phyloP scores from a whole-genome alignment of 176 grass and related monocot genomes.

The Metroxylon sagu region DNA sequence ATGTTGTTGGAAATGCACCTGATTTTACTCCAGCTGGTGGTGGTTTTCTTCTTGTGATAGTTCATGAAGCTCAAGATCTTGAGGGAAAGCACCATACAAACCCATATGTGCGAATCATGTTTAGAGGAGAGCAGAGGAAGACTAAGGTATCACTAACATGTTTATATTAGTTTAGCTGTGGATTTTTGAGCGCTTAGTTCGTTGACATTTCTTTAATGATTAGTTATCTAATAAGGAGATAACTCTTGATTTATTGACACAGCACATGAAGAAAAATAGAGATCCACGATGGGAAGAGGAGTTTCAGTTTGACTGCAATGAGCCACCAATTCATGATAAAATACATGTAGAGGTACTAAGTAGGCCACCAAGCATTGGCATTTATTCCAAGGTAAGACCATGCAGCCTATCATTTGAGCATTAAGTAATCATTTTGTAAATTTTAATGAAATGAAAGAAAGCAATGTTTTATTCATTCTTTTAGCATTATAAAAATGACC shows the following conservation, averaged over 20 bases:
- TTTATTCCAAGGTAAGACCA: constrained; percentile 72
- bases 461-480: no score
- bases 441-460: no score
- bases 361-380: constrained; percentile 56
- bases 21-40: constrained; percentile 12
- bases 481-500: no score
- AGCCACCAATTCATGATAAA: constrained; percentile 70
- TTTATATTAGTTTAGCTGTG: no score
- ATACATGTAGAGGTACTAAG: constrained; percentile 81
- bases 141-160: constrained; percentile 49
- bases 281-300: constrained; percentile 79
- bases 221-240: no score
- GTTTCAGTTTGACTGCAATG: constrained; percentile 81
- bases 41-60: constrained; percentile 16
- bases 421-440: neutral
- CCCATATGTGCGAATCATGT: constrained; percentile 8
- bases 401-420: neutral
- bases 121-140: constrained; percentile 37
- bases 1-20: constrained; percentile 4
- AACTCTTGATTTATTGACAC: neutral
- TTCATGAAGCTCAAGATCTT: constrained; percentile 25
- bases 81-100: constrained; percentile 24
- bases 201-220: no score
- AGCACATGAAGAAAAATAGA: constrained; percentile 90
- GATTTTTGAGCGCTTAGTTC: no score